Conservation (phyloP, 1,284 basidiomycete species). For the Ceraceosorus guamensis region DNA sequence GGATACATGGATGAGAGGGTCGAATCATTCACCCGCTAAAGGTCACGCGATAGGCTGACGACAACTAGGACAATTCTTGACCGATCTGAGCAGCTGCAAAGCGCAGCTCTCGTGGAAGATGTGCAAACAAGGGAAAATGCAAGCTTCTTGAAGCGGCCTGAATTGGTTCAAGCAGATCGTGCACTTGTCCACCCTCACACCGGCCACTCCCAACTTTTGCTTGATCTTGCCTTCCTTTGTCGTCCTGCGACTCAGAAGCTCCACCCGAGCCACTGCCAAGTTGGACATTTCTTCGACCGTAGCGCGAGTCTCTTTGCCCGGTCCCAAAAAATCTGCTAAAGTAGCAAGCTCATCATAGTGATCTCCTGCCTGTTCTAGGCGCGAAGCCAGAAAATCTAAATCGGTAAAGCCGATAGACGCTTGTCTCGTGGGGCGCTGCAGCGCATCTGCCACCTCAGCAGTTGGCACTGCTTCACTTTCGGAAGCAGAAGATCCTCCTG, state of each 20-base stretch:
- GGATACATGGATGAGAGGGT: too few relatives aligned
- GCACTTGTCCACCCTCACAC: slow-evolving; percentile 67
- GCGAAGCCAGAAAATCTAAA: slow-evolving; percentile 40
- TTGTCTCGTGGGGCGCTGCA: slow-evolving; percentile 1
- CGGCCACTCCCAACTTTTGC: slow-evolving; percentile 67
- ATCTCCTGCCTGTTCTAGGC: slow-evolving; percentile 14
- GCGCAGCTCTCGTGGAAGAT: neutral
- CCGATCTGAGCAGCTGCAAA: neutral
- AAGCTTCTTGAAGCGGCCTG: slow-evolving; percentile 11
- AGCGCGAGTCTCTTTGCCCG: slow-evolving; percentile 50
- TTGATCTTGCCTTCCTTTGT: slow-evolving; percentile 59
- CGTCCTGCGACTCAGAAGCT: slow-evolving; percentile 61
- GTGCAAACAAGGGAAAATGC: neutral
- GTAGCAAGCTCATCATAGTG: slow-evolving; percentile 53
- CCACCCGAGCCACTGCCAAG: slow-evolving; percentile 59
- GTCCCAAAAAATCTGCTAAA: slow-evolving; percentile 61
- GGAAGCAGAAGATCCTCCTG: neutral
- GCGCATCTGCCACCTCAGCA: neutral
- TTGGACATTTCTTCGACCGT: slow-evolving; percentile 39
- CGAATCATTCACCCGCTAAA: too few relatives aligned
- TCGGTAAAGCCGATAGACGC: slow-evolving; percentile 31
- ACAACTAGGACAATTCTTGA: neutral
- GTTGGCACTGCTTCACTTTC: neutral
- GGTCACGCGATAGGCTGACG: neutral
- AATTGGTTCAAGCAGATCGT: slow-evolving; percentile 73